Evolutionary conservation across 495 filamentous ascomycete species (phyloP).

Genomic region (Penicillium ucsense): DNA sequence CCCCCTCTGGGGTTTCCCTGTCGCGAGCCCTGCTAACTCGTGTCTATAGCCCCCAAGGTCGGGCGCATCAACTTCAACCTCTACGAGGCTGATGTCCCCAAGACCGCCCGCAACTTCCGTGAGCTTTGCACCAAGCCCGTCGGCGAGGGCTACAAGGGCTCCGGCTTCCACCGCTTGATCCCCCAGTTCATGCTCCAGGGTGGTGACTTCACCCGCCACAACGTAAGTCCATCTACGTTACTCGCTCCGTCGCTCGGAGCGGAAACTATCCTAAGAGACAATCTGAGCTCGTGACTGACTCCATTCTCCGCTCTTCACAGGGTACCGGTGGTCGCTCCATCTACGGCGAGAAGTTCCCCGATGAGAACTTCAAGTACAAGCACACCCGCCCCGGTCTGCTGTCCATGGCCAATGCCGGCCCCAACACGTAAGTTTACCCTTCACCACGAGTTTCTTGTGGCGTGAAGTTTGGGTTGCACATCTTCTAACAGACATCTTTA

Average conservation of each 20-base stretch:
- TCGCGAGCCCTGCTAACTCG: neutral
- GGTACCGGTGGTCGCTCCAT: slow-evolving; percentile 94
- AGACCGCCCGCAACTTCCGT: slow-evolving; percentile 94
- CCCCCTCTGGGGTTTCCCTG: neutral
- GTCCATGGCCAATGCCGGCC: slow-evolving; percentile 96
- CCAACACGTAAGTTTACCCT: slow-evolving; percentile 52
- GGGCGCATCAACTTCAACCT: slow-evolving; percentile 87
- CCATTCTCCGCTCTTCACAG: slow-evolving; percentile 14
- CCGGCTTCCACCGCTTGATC: slow-evolving; percentile 91
- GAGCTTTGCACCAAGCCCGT: slow-evolving; percentile 89
- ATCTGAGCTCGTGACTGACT: neutral
- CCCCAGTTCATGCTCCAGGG: slow-evolving; percentile 99
- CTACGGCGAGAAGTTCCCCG: slow-evolving; percentile 93
- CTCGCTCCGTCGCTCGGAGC: neutral
- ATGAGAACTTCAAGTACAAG: slow-evolving; percentile 87
- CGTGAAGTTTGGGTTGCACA: too few species aligned
- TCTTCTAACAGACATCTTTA: too few species aligned
- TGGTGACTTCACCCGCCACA: slow-evolving; percentile 91
- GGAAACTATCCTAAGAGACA: neutral
- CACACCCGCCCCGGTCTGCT: slow-evolving; percentile 83
- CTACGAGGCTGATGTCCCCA: slow-evolving; percentile 79
- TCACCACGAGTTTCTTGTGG: neutral
- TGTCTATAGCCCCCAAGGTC: slow-evolving; percentile 46
- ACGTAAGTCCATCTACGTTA: slow-evolving; percentile 46
- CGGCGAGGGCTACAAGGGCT: slow-evolving; percentile 83